phyloP scores from a whole-genome alignment of 345 rosid genomes.

The Dipteronia dyeriana region DNA sequence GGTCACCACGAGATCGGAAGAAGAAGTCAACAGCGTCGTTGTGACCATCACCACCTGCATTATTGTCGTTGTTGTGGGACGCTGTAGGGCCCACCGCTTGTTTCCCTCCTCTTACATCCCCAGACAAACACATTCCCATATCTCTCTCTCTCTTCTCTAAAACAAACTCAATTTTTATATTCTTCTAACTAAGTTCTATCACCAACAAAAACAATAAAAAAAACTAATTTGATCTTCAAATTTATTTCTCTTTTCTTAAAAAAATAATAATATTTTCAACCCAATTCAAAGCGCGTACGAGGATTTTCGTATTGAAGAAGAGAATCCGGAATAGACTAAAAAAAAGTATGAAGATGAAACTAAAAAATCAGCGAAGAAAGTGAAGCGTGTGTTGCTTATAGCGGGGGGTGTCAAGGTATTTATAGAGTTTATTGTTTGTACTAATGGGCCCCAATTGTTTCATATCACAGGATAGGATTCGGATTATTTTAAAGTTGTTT shows the following conservation, averaged over 20 bases:
- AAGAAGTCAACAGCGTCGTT: constrained; percentile 78
- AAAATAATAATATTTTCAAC: not conserved
- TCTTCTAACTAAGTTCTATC: too few species aligned
- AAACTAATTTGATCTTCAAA: too few species aligned
- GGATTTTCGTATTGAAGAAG: not conserved
- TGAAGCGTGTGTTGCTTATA: too few species aligned
- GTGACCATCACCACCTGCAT: constrained; percentile 28
- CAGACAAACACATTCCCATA: constrained; percentile 67
- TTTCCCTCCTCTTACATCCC: constrained; percentile 62
- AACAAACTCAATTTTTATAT: not conserved
- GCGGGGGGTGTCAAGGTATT: too few species aligned
- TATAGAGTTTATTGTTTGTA: too few species aligned
- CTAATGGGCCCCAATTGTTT: too few species aligned
- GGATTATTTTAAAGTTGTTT: too few species aligned
- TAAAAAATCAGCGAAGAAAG: too few species aligned
- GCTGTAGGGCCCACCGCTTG: constrained; percentile 60
- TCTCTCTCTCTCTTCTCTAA: not conserved
- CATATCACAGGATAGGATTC: too few species aligned
- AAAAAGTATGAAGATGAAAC: too few species aligned
- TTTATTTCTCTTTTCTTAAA: too few species aligned
- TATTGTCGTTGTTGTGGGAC: constrained; percentile 27
- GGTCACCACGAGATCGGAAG: constrained; percentile 57
- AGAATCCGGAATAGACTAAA: not conserved
- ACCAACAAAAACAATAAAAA: too few species aligned
- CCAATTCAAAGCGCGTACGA: not conserved